These are phyloP conservation scores for Puccinia novopanici DNA, from an alignment of 1,284 basidiomycete genomes.

Conservation along the genomic window DNA sequence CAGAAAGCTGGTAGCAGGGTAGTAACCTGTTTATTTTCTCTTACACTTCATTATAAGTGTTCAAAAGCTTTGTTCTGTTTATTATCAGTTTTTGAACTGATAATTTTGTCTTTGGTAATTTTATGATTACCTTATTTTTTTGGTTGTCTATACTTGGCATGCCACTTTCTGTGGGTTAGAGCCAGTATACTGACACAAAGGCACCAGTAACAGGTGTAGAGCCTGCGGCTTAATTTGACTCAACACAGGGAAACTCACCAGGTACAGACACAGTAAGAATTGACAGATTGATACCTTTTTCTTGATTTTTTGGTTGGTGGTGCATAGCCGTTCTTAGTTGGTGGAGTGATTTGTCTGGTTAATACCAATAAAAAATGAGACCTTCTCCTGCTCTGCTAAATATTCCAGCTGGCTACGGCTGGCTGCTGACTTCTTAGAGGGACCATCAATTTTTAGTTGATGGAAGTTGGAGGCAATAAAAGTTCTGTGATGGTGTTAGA, in stretches of 20 bases:
- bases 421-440: slow-evolving; percentile 65
- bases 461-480: slow-evolving; percentile 57
- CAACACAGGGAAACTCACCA: slow-evolving; percentile 57
- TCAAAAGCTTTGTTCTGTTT: no score
- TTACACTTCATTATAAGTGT: no score
- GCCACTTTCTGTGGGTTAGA: no score
- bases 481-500: no score
- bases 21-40: no score
- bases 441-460: slow-evolving; percentile 65
- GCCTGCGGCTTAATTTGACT: slow-evolving; percentile 58
- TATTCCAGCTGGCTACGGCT: slow-evolving; percentile 64
- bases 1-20: no score
- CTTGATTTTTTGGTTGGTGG: slow-evolving; percentile 65
- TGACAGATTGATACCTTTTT: slow-evolving; percentile 66
- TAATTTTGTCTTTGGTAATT: no score
- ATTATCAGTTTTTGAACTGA: no score
- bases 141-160: no score
- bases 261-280: slow-evolving; percentile 62
- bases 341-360: slow-evolving; percentile 69
- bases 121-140: no score
- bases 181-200: slow-evolving; percentile 64
- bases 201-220: slow-evolving; percentile 59
- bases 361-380: slow-evolving; percentile 69
- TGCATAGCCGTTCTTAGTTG: slow-evolving; percentile 66
- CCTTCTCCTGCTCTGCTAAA: slow-evolving; percentile 68